Evolutionary conservation across 2,329 filamentous ascomycete genomes (phyloP).

Genomic region (Clarireedia paspali): DNA sequence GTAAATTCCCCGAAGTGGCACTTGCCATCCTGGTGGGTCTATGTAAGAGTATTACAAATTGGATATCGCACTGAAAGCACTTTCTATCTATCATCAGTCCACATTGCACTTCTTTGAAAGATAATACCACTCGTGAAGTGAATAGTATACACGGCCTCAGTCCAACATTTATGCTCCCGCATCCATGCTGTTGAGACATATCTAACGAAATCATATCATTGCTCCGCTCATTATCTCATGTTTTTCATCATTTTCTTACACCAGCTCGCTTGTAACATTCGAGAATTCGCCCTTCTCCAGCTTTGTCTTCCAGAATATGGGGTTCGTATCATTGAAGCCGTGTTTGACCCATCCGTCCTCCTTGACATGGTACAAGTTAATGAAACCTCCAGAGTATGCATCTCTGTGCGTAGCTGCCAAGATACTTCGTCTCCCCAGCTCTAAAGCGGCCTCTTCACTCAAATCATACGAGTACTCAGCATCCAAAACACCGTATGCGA

Average conservation of each 20-base stretch:
- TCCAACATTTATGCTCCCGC: constrained; percentile 14
- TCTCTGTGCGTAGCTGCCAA: constrained; percentile 93
- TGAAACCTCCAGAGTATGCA: constrained; percentile 96
- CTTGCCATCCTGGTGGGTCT: no score
- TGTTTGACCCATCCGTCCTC: constrained; percentile 99
- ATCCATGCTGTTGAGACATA: constrained; percentile 28
- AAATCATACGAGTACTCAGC: constrained; percentile 91
- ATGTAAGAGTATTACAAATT: background rate
- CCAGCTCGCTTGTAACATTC: constrained; percentile 29
- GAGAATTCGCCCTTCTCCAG: constrained; percentile 95
- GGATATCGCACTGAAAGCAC: background rate
- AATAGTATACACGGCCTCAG: constrained; percentile 26
- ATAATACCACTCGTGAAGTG: constrained; percentile 22
- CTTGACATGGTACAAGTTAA: constrained; percentile 99
- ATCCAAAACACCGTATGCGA: constrained; percentile 96
- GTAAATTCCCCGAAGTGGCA: no score
- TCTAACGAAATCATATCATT: constrained; percentile 20
- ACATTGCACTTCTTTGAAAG: background rate
- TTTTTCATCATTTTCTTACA: constrained; percentile 15
- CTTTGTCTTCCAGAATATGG: constrained; percentile 99
- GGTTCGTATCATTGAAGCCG: constrained; percentile 96
- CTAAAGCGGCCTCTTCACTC: constrained; percentile 77
- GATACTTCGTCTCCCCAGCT: constrained; percentile 86
- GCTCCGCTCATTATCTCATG: constrained; percentile 3
- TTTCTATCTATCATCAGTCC: background rate